A percentile compares a stretch with the other conserved stretches of the same genome.
Conservation (phyloP, 1,139 yeast genomes). For the Saccharomyces hybrid region DNA sequence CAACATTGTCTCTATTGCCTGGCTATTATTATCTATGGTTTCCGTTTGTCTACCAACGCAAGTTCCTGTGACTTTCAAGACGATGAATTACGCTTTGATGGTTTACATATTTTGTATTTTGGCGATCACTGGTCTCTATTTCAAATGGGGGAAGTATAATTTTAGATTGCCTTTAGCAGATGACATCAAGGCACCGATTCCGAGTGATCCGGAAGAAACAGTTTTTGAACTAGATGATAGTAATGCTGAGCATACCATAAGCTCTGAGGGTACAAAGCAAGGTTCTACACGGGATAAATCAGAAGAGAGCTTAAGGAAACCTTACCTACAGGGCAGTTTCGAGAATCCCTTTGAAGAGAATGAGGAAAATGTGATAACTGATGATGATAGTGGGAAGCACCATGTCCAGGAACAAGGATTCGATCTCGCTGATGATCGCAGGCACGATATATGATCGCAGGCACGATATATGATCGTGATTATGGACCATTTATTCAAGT, state of each 20-base stretch:
- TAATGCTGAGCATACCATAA: background rate
- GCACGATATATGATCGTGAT: background rate
- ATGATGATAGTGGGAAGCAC: conserved; percentile 2
- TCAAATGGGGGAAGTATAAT: conserved; percentile 50
- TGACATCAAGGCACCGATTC: conserved; percentile 7
- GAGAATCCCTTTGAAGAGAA: background rate
- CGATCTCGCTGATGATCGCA: background rate
- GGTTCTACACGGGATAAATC: background rate
- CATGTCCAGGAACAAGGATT: background rate
- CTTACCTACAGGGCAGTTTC: background rate
- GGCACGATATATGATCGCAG: background rate
- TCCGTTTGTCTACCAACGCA: conserved; percentile 70
- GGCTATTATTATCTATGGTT: conserved; percentile 54
- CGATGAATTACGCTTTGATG: conserved; percentile 70
- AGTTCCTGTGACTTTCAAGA: conserved; percentile 50
- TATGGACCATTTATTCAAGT: conserved; percentile 2
- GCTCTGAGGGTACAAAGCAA: background rate
- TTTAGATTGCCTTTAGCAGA: conserved; percentile 63
- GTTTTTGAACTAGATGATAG: background rate
- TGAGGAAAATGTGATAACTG: background rate
- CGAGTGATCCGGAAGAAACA: background rate
- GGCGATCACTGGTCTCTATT: conserved; percentile 45
- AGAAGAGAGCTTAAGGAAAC: background rate
- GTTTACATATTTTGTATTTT: conserved; percentile 47
- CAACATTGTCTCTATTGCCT: conserved; percentile 51